Conservation (phyloP, 2,329 filamentous ascomycete genomes). For the Botryotinia narcissicola region DNA sequence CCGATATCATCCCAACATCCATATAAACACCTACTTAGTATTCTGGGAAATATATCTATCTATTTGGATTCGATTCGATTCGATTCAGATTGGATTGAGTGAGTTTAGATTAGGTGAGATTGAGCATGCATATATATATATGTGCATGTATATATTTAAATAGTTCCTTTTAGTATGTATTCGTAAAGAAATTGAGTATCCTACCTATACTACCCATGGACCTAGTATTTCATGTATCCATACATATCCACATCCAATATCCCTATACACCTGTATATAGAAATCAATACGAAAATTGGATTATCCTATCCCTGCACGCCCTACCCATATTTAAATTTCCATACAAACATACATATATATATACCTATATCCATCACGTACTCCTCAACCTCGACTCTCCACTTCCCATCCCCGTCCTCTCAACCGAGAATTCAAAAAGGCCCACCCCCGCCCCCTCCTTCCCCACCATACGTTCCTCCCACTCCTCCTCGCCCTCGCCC, state of each 20-base stretch:
- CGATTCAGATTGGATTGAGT: too few relatives aligned
- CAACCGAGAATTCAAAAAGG: conserved; percentile 8
- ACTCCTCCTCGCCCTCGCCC: background rate
- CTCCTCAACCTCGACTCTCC: background rate
- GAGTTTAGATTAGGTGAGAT: background rate
- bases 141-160: background rate
- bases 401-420: background rate
- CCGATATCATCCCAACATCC: too few relatives aligned
- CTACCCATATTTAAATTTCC: background rate
- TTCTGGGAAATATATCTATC: too few relatives aligned
- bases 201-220: background rate
- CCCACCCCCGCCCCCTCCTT: background rate
- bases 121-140: background rate
- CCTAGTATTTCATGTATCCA: background rate
- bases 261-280: background rate
- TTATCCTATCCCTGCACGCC: background rate
- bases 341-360: background rate
- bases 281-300: background rate
- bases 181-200: too few relatives aligned
- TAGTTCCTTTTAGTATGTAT: background rate
- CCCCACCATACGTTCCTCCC: background rate
- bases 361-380: background rate
- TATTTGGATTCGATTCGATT: too few relatives aligned
- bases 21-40: too few relatives aligned
- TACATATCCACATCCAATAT: background rate